Evolutionary conservation across 345 rosid species (phyloP), one percentile per base, ranked within the genome.

Genomic region (Theobroma cacao): DNA sequence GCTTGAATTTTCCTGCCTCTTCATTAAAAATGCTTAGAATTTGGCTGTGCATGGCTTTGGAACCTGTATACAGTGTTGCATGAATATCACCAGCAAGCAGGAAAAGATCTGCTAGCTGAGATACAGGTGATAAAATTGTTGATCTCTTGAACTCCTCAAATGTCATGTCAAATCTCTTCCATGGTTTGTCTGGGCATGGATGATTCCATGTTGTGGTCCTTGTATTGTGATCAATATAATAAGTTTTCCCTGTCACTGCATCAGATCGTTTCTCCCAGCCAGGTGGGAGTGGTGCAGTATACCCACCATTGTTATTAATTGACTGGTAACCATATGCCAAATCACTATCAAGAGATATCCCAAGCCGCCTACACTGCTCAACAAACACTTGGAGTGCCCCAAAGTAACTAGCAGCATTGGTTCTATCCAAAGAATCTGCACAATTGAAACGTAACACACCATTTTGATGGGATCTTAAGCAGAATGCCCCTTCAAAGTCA

Each of bases 11-110:
- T 77, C 93, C 98, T 24, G 94, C 84, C 86, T 96, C 99, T 82
- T 96, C 99, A 78, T 86, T 92, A 87, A 96, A 96, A 81, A 96
- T 96, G 84, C 82, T 91, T 53, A 96, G 97, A 85, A 96, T 90
- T 86, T 96, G 99, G 88, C 97, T 92, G 82, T 96, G 99, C 98
- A 96, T 96, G 48, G 97, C 99, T 90, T 96, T 92, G 22, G 99
- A 96, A 63, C 99, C 98, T 66, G 99, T 92, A 85, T 96, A 94
- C 22, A 96, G 99, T n/a, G 97, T 96, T 56, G 99, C 99, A 81
- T 94, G 98, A 80, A 92, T 90, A 89, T 94, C 99, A 77, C 99
- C 99, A 80, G 94, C 94, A 78, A 94, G 91, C 81, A 96, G 88
- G 77, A 96, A 96, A 84, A 96, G 92, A 87, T 96, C 98, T 75